Conservation (phyloP, 345 rosid genomes). For the Luvunga scandens region DNA sequence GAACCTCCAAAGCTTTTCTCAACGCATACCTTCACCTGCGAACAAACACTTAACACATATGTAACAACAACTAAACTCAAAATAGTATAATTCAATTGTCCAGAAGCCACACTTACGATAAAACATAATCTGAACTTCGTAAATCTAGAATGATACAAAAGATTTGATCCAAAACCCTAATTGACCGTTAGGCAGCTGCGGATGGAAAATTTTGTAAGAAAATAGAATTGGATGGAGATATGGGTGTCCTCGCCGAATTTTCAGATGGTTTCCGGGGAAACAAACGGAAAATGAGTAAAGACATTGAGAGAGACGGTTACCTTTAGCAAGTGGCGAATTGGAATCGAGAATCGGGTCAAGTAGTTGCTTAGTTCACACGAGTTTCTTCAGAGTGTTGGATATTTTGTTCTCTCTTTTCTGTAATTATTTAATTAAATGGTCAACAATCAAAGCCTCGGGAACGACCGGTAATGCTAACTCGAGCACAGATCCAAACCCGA, state of each 20-base stretch:
- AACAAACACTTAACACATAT: background rate
- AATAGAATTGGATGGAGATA: background rate
- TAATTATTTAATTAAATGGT: background rate
- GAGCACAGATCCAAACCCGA: background rate
- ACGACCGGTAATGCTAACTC: background rate
- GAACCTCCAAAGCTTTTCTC: slow-evolving; percentile 1
- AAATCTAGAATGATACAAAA: background rate
- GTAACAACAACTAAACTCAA: background rate
- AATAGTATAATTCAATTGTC: background rate
- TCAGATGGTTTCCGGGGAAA: background rate
- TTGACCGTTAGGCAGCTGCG: background rate
- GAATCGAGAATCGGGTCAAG: background rate
- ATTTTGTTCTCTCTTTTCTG: background rate
- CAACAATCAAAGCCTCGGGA: background rate
- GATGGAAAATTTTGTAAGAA: background rate
- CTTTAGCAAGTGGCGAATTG: background rate
- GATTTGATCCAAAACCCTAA: background rate
- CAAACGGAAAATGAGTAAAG: background rate
- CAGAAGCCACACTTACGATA: background rate
- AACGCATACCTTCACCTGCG: slow-evolving; percentile 10
- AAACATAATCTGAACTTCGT: background rate
- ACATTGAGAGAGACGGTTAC: background rate
- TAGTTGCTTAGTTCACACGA: background rate
- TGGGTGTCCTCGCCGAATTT: background rate
- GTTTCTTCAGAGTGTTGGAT: background rate